These are phyloP conservation scores for Alternaria gansuensis DNA, from an alignment of 2,329 filamentous ascomycete species.

Conservation along the genomic window DNA sequence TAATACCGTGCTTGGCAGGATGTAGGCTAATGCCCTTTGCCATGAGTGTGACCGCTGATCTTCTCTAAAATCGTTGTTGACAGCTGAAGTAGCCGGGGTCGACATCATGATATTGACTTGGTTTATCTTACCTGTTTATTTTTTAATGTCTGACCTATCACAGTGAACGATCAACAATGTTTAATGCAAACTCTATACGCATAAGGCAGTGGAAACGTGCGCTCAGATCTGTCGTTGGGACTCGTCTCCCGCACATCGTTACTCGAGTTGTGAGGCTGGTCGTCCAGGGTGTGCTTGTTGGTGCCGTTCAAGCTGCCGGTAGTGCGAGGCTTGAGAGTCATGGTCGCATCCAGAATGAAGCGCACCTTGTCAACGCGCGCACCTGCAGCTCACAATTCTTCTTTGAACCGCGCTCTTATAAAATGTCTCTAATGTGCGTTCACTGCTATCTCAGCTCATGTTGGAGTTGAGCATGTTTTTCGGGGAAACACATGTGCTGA, in stretches of 20 bases:
- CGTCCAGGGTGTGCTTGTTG: neutral
- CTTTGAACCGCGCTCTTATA: neutral
- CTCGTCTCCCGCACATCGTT: slow-evolving; percentile 2
- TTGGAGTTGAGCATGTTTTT: neutral
- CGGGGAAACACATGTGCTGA: neutral
- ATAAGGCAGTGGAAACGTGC: slow-evolving; percentile 5
- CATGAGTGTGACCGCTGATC: slow-evolving; percentile 24
- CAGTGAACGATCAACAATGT: neutral
- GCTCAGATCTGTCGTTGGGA: slow-evolving; percentile 8
- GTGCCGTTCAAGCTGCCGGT: neutral
- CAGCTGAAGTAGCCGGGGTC: slow-evolving; percentile 9
- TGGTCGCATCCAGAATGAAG: slow-evolving; percentile 2
- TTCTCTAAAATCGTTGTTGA: slow-evolving; percentile 10
- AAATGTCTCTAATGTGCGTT: neutral
- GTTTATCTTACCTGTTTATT: neutral
- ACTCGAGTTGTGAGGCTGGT: slow-evolving; percentile 4
- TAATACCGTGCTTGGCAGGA: slow-evolving; percentile 21
- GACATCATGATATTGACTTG: slow-evolving; percentile 10
- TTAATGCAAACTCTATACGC: neutral
- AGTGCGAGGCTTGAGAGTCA: slow-evolving; percentile 14
- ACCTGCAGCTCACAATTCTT: neutral
- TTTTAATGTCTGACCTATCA: neutral
- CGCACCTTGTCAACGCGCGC: neutral
- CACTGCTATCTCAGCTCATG: no score
- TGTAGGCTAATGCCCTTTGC: slow-evolving; percentile 19